Conservation (phyloP, 768 basidiomycete species). For the Pilatotrama ljubarskyi region DNA sequence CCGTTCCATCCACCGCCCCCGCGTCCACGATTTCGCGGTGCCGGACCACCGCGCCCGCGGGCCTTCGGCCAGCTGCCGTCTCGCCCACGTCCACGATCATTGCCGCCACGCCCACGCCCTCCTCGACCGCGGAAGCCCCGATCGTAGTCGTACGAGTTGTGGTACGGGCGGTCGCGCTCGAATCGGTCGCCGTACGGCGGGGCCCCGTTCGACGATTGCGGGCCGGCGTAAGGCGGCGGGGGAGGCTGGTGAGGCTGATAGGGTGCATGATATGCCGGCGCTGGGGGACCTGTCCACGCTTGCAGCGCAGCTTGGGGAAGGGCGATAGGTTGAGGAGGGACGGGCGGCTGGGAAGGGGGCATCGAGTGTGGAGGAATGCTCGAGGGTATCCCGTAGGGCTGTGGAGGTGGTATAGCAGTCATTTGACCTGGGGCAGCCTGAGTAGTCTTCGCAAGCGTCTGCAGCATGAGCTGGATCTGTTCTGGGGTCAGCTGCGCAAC, state of each 20-base stretch:
- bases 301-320: slow-evolving; percentile 27
- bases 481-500: slow-evolving; percentile 75
- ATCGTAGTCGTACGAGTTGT: slow-evolving; percentile 20
- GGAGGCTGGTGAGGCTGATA: slow-evolving; percentile 25
- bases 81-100: slow-evolving; percentile 34
- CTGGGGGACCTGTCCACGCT: slow-evolving; percentile 20
- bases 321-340: slow-evolving; percentile 9
- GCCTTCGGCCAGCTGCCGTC: slow-evolving; percentile 63
- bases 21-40: slow-evolving; percentile 2
- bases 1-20: slow-evolving; percentile 4
- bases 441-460: slow-evolving; percentile 50
- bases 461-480: slow-evolving; percentile 69
- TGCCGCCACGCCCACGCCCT: slow-evolving; percentile 32
- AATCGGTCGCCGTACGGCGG: slow-evolving; percentile 32
- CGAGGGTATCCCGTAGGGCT: slow-evolving; percentile 31
- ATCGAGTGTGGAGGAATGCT: slow-evolving; percentile 28
- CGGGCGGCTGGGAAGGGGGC: slow-evolving; percentile 25
- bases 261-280: slow-evolving; percentile 25
- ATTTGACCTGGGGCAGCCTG: slow-evolving; percentile 9
- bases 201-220: slow-evolving; percentile 29
- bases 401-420: slow-evolving; percentile 28
- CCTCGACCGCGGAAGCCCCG: slow-evolving; percentile 35
- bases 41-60: slow-evolving; percentile 21
- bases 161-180: slow-evolving; percentile 17
- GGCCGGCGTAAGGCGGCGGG: slow-evolving; percentile 22